Evolutionary conservation across 192 early-diverging fungal species (phyloP), one percentile per base, ranked within the genome.

Genomic region (Dissophora ornata): DNA sequence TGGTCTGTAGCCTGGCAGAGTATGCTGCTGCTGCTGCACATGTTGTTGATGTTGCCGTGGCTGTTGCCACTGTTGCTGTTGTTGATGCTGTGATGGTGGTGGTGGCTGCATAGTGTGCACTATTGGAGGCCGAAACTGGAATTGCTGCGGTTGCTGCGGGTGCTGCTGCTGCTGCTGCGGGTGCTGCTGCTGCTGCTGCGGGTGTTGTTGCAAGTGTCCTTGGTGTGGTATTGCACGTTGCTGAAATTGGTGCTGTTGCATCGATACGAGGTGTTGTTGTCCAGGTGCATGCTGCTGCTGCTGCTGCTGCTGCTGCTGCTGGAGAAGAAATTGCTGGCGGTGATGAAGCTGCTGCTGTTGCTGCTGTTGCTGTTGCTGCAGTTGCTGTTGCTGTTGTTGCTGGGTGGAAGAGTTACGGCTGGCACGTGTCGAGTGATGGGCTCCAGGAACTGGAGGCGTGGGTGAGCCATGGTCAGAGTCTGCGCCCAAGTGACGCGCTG

Each of bases 391-490:
- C 28, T 42, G 50, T 0, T n/a, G 42, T 55, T 56, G 47, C 28
- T 48, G 64, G 29, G 1, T 38, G 21, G 68, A 16, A 16, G 59
- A 28, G 19, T 52, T 70, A n/a, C 61, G 60, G 34, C 44, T 56
- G 16, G 61, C 22, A 22, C 69, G 69, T 36, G 69, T 58, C 12
- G 69, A 50, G 28, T 63, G 61, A 15, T 70, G 58, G 16, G 50
- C 34, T 32, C 60, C 60, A 0, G 61, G 57, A 3, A 51, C 69
- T n/a, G n/a, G n/a, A n/a, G n/a, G n/a, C n/a, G n/a, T n/a, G 1
- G 60, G 53, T 7, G 68, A 61, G n/a, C 59, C 68, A 15, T 54
- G 53, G 40, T 57, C 59, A 25, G 60, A 40, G 2, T 28, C n/a
- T n/a, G n/a, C n/a, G n/a, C n/a, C n/a, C n/a, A n/a, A n/a, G n/a